Evolutionary conservation across 2,329 filamentous ascomycete species (phyloP).

Genomic region (Atkinsonella hypoxylon): DNA sequence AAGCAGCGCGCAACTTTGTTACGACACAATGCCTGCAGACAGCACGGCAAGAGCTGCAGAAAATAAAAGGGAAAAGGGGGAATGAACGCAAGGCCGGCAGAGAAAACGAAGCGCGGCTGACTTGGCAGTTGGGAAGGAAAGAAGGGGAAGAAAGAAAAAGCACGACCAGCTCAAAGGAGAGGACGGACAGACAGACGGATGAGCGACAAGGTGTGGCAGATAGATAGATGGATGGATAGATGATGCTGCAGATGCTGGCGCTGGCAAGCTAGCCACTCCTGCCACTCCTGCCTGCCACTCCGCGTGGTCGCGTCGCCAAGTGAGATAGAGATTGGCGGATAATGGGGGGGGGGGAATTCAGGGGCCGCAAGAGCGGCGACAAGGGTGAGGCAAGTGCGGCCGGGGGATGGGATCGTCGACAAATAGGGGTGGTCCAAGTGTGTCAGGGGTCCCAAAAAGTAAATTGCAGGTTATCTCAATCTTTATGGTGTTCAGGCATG

Average conservation of each 20-base stretch:
- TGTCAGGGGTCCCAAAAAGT: not conserved
- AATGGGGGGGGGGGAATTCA: not conserved
- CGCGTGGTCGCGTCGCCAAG: not conserved
- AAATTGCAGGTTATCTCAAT: conserved; percentile 2
- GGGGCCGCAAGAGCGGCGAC: not conserved
- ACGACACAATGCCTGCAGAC: not conserved
- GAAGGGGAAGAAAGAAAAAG: not conserved
- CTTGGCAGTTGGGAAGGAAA: not conserved
- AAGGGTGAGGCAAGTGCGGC: not conserved
- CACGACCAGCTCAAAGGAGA: not conserved
- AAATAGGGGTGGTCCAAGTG: not conserved
- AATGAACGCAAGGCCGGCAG: conserved; percentile 1
- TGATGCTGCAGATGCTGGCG: not conserved
- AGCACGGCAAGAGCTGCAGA: conserved; percentile 1
- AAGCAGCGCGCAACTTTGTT: not conserved
- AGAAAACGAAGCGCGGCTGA: not conserved
- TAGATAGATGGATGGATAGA: too few relatives aligned
- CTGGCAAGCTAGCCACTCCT: not conserved
- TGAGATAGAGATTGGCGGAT: not conserved
- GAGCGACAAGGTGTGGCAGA: not conserved
- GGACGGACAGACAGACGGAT: not conserved
- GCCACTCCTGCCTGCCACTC: too few relatives aligned
- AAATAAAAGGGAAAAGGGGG: not conserved
- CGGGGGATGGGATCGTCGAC: conserved; percentile 1
- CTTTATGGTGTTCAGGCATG: not conserved